Evolutionary conservation across 2,329 filamentous ascomycete genomes (phyloP).

Genomic region (Alternaria dauci): DNA sequence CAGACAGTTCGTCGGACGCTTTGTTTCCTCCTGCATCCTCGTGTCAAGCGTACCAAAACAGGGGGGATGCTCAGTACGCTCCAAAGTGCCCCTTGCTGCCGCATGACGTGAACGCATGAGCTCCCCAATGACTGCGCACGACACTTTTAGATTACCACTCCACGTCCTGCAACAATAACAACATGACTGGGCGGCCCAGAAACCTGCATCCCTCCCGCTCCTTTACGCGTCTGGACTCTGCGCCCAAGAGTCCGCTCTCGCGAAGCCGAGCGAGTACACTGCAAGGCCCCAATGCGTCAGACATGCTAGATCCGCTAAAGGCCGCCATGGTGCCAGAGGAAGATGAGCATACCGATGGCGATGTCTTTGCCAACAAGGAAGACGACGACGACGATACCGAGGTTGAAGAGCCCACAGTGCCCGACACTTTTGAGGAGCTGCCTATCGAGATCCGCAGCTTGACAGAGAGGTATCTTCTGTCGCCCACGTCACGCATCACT

Average conservation of each 20-base stretch:
- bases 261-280: constrained; percentile 59
- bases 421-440: constrained; percentile 83
- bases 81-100: constrained; percentile 9
- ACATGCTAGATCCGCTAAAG: constrained; percentile 55
- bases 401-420: constrained; percentile 43
- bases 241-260: constrained; percentile 43
- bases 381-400: constrained; percentile 40
- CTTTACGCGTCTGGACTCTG: constrained; percentile 59
- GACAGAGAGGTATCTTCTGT: constrained; percentile 74
- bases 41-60: constrained; percentile 1
- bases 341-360: constrained; percentile 44
- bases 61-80: background rate
- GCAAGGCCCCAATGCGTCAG: constrained; percentile 53
- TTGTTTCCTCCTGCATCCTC: background rate
- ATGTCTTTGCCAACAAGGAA: constrained; percentile 54
- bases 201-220: constrained; percentile 56
- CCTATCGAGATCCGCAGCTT: constrained; percentile 93
- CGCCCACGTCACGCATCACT: background rate
- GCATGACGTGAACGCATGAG: constrained; percentile 46
- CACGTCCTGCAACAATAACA: constrained; percentile 16
- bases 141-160: constrained; percentile 22
- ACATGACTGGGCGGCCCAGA: constrained; percentile 45
- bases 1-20: background rate
- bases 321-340: constrained; percentile 47
- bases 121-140: constrained; percentile 40